Evolutionary conservation across 1,139 yeast species (phyloP).

Genomic region (Yamadazyma atlantica): DNA sequence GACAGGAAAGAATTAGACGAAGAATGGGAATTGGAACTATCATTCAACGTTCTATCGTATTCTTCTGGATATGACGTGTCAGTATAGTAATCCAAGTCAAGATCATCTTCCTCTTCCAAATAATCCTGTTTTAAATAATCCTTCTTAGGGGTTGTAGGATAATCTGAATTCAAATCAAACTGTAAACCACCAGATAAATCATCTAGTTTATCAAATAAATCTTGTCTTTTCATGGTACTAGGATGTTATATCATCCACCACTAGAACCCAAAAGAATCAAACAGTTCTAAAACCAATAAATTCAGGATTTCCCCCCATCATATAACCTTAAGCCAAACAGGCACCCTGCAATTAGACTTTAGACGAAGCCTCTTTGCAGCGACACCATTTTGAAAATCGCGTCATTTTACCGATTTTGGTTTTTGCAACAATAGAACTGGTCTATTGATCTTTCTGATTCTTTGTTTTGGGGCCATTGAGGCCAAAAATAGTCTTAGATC

Average conservation of each 20-base stretch:
- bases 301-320: background rate
- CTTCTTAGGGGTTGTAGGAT: background rate
- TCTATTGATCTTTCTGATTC: background rate
- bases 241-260: background rate
- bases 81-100: constrained; percentile 3
- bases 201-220: constrained; percentile 6
- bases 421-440: constrained; percentile 1
- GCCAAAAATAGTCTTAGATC: too few species aligned
- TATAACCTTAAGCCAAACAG: background rate
- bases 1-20: constrained; percentile 2
- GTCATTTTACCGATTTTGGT: constrained; percentile 1
- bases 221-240: constrained; percentile 3
- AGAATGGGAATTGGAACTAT: constrained; percentile 1
- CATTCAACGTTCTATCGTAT: background rate
- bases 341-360: background rate
- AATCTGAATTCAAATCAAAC: background rate
- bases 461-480: background rate
- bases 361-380: constrained; percentile 1
- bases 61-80: background rate
- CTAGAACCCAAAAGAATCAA: background rate
- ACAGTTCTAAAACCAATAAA: background rate
- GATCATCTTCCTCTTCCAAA: constrained; percentile 7
- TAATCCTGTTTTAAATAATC: background rate
- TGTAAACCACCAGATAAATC: constrained; percentile 2
- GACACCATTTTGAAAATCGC: background rate